A percentile compares a stretch with the other conserved stretches of the same genome.
Evolutionary conservation across 306 rosid species (phyloP).

Genomic region (Cucurbita ficifolia): DNA sequence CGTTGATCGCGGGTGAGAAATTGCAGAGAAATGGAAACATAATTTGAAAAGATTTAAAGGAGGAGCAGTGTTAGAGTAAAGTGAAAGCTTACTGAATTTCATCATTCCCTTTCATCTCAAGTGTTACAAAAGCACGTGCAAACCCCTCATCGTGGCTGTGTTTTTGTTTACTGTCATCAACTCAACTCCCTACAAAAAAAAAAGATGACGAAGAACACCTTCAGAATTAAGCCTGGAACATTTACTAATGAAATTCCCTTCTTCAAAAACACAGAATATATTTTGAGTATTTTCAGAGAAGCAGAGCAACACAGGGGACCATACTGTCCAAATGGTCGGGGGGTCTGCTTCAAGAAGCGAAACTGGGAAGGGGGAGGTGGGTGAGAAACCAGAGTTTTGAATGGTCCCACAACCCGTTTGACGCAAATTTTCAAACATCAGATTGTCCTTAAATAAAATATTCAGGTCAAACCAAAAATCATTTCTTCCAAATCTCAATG

Average conservation of each 20-base stretch:
- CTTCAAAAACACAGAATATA: too few relatives aligned
- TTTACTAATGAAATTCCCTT: not conserved
- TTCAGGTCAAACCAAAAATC: slow-evolving; percentile 1
- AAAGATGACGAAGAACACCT: too few relatives aligned
- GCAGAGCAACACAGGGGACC: not conserved
- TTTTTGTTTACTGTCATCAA: not conserved
- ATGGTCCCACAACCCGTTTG: not conserved
- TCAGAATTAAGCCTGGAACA: too few relatives aligned
- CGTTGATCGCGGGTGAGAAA: not conserved
- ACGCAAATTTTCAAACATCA: not conserved
- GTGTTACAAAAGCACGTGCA: not conserved
- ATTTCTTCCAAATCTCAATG: not conserved
- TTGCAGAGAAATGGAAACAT: not conserved
- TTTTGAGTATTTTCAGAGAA: not conserved
- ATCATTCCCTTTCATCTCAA: not conserved
- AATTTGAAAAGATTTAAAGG: not conserved
- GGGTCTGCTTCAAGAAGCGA: not conserved
- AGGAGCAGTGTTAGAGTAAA: not conserved
- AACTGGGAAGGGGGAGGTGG: not conserved
- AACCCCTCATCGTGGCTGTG: not conserved
- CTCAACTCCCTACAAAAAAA: not conserved
- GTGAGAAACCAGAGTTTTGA: not conserved
- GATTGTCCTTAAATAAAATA: not conserved
- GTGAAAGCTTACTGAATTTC: not conserved
- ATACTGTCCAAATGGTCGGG: not conserved